Percentiles rank a stretch among this genome's conserved stretches.
Evolutionary conservation across 495 filamentous ascomycete genomes (phyloP).

Genomic region (Podospora tetraspora): DNA sequence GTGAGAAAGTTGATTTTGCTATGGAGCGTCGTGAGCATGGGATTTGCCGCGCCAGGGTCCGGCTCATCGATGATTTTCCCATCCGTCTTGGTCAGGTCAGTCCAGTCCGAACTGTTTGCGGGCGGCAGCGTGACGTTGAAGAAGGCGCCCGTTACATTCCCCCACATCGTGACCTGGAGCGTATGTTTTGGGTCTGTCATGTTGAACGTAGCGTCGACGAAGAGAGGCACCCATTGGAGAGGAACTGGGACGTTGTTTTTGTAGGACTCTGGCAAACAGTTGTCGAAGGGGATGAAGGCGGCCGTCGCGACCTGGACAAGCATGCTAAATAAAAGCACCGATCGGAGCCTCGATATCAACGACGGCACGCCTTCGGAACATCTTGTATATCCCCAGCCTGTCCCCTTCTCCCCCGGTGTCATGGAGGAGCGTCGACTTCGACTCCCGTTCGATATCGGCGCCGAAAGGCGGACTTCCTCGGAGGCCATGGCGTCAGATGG

Average conservation of each 20-base stretch:
- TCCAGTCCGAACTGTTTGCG: constrained; percentile 48
- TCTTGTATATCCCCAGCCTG: background rate
- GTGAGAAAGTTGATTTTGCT: constrained; percentile 65
- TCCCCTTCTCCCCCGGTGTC: background rate
- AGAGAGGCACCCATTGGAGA: constrained; percentile 77
- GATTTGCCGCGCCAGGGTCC: constrained; percentile 40
- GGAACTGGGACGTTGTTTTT: constrained; percentile 38
- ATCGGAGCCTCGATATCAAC: background rate
- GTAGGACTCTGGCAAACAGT: constrained; percentile 67
- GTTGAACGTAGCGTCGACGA: constrained; percentile 69
- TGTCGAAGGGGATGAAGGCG: constrained; percentile 68
- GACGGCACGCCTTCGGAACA: background rate
- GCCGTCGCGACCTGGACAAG: constrained; percentile 40
- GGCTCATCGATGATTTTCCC: constrained; percentile 72
- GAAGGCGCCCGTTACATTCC: constrained; percentile 72
- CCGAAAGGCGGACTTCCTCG: background rate
- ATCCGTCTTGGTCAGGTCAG: constrained; percentile 51
- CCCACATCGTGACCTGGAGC: constrained; percentile 77
- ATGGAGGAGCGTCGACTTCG: background rate
- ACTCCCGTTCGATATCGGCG: background rate
- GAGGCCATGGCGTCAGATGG: background rate
- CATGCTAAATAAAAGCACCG: constrained; percentile 24
- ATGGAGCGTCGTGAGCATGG: constrained; percentile 65
- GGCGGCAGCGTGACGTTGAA: constrained; percentile 47
- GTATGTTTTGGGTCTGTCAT: constrained; percentile 54